A percentile compares a stretch with the other conserved stretches of the same genome.
Evolutionary conservation across 495 filamentous ascomycete species (phyloP).

Genomic region (Talaromyces thailandensis): DNA sequence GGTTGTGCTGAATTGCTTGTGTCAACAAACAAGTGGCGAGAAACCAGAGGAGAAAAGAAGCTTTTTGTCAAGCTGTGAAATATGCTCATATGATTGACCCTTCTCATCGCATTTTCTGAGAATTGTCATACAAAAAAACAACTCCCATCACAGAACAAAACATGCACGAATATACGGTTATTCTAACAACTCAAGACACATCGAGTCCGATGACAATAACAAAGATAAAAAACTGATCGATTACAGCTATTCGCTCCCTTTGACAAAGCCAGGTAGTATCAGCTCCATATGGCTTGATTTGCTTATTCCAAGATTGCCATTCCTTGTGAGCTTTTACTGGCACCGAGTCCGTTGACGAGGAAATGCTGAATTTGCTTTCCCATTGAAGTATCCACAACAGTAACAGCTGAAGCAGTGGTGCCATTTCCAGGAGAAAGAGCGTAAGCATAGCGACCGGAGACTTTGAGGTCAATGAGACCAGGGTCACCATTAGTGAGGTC

Average conservation of each 20-base stretch:
- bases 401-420: constrained; percentile 30
- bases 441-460: constrained; percentile 43
- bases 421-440: constrained; percentile 45
- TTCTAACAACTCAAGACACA: not conserved
- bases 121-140: not conserved
- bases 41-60: constrained; percentile 18
- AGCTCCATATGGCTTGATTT: not conserved
- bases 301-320: not conserved
- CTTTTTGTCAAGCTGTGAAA: constrained; percentile 2
- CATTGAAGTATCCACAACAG: constrained; percentile 38
- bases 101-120: not conserved
- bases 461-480: constrained; percentile 47
- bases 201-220: not conserved
- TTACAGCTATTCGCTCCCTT: not conserved
- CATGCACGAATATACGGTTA: not conserved
- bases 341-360: constrained; percentile 13
- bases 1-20: constrained; percentile 25
- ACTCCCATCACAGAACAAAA: not conserved
- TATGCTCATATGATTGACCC: not conserved
- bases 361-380: constrained; percentile 34
- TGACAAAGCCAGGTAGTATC: not conserved
- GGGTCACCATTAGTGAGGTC: constrained; percentile 35
- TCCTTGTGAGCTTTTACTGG: not conserved
- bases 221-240: not conserved
- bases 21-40: constrained; percentile 33